Evolutionary conservation across 2,329 filamentous ascomycete species (phyloP).

Genomic region (Harringtonia lauricola): DNA sequence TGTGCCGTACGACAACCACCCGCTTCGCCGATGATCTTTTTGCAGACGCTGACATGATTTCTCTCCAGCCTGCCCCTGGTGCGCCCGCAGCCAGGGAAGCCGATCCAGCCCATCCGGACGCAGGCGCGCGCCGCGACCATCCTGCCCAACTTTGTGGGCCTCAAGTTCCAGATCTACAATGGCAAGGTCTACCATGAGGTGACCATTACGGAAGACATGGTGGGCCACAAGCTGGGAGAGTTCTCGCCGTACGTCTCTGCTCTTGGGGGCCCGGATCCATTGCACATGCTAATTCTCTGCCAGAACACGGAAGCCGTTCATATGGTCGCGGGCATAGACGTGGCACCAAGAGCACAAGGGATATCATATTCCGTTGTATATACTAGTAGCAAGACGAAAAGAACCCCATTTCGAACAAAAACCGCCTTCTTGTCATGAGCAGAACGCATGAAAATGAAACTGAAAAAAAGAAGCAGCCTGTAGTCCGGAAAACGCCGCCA

Average conservation of each 20-base stretch:
- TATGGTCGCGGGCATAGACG: constrained; percentile 29
- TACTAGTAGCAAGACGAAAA: neutral
- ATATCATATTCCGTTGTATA: neutral
- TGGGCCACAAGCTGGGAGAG: constrained; percentile 88
- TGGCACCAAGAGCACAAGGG: too few species aligned
- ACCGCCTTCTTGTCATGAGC: too few species aligned
- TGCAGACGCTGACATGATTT: neutral
- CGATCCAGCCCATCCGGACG: constrained; percentile 65
- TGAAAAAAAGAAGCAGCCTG: neutral
- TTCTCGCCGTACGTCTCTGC: constrained; percentile 63
- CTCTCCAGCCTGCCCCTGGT: constrained; percentile 49
- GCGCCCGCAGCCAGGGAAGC: constrained; percentile 47
- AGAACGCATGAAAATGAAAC: neutral
- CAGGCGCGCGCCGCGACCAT: constrained; percentile 83
- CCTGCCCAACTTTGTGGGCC: constrained; percentile 80
- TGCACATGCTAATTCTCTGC: neutral
- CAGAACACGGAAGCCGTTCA: constrained; percentile 48
- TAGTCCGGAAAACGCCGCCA: neutral
- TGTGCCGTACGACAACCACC: constrained; percentile 34
- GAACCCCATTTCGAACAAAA: neutral
- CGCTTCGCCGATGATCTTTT: neutral
- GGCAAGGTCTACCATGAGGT: constrained; percentile 80
- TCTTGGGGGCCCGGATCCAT: neutral
- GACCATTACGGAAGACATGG: constrained; percentile 87
- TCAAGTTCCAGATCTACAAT: constrained; percentile 86